These are phyloP conservation scores for Fomitopsis pulvina DNA, from an alignment of 768 basidiomycete species.

Conservation along the genomic window DNA sequence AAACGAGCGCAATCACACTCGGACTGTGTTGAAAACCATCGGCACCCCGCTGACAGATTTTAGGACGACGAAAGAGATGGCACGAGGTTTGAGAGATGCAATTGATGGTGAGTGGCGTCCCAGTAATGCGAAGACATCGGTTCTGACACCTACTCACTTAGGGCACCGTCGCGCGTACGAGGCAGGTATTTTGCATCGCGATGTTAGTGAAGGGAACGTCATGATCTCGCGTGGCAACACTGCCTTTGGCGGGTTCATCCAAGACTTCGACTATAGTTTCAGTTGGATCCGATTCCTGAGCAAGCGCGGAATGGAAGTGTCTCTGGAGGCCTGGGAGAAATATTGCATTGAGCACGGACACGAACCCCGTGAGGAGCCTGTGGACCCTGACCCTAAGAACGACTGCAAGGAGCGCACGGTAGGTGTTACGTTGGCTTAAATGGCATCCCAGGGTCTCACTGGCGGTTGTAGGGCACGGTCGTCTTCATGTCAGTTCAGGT, in stretches of 20 bases:
- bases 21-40: conserved; percentile 6
- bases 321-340: not conserved
- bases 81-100: conserved; percentile 8
- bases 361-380: not conserved
- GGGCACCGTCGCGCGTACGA: not conserved
- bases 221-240: conserved; percentile 7
- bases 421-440: too few relatives aligned
- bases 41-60: conserved; percentile 6
- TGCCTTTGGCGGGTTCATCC: not conserved
- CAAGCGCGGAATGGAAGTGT: not conserved
- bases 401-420: not conserved
- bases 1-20: conserved; percentile 8
- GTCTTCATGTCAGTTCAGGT: conserved; percentile 6
- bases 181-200: conserved; percentile 12
- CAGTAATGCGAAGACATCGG: too few relatives aligned
- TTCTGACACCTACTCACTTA: not conserved
- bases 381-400: not conserved
- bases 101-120: conserved; percentile 4
- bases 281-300: not conserved
- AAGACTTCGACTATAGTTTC: conserved; percentile 8
- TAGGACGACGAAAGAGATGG: conserved; percentile 6
- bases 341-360: not conserved
- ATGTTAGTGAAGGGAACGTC: conserved; percentile 15
- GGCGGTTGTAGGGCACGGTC: conserved; percentile 5
- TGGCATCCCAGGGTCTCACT: not conserved